These are phyloP conservation scores for Aureococcus anophagefferens DNA, from an alignment of 108 stramenopile genomes.

Conservation along the genomic window DNA sequence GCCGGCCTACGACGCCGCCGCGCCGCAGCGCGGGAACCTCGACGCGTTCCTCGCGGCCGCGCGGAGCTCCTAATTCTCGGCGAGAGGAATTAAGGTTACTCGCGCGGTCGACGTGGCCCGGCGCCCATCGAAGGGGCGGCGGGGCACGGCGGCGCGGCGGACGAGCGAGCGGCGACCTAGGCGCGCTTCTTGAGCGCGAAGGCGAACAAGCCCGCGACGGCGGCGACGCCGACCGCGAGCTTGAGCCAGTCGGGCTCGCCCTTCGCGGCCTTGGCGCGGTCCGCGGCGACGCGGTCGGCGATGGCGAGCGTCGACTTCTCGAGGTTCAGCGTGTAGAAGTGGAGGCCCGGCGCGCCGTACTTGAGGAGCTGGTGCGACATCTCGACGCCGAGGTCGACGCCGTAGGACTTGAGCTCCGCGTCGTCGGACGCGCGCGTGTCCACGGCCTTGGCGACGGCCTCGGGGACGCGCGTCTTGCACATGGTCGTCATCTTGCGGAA, in stretches of 20 bases:
- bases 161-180: too few relatives aligned
- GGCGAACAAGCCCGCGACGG: too few relatives aligned
- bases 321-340: slow-evolving; percentile 95
- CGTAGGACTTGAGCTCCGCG: slow-evolving; percentile 16
- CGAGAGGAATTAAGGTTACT: too few relatives aligned
- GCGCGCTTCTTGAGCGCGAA: too few relatives aligned
- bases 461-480: slow-evolving; percentile 96
- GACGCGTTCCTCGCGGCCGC: too few relatives aligned
- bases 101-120: too few relatives aligned
- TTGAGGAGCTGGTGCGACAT: slow-evolving; percentile 69
- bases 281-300: slow-evolving; percentile 53
- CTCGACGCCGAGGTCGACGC: slow-evolving; percentile 81
- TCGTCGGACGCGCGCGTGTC: slow-evolving; percentile 29
- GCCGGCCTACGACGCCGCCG: too few relatives aligned
- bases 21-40: too few relatives aligned
- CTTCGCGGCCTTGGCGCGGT: not conserved
- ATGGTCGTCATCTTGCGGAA: slow-evolving; percentile 95
- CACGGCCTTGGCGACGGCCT: slow-evolving; percentile 60
- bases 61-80: too few relatives aligned
- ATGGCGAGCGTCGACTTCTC: slow-evolving; percentile 90
- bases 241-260: not conserved
- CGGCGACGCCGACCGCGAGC: too few relatives aligned
- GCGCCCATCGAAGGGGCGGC: too few relatives aligned
- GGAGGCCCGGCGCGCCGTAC: slow-evolving; percentile 68
- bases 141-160: too few relatives aligned